Evolutionary conservation across 768 basidiomycete species (phyloP).

Genomic region (Mycena latifolia): DNA sequence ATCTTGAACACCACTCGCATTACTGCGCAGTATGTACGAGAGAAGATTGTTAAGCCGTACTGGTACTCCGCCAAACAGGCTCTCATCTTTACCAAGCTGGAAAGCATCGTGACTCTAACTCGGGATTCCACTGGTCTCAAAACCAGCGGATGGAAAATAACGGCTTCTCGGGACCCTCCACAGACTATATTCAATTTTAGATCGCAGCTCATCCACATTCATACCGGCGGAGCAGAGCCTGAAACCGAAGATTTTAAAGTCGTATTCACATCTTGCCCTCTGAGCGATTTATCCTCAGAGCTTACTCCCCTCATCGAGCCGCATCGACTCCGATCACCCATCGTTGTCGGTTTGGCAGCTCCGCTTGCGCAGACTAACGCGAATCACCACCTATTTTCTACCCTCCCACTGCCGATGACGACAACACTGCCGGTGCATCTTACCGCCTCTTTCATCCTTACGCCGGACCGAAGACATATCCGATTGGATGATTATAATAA

Average conservation of each 20-base stretch:
- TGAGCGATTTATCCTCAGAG: conserved; percentile 17
- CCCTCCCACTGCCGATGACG: conserved; percentile 54
- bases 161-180: conserved; percentile 35
- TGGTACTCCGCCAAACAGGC: conserved; percentile 47
- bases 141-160: conserved; percentile 40
- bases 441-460: conserved; percentile 59
- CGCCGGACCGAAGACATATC: conserved; percentile 59
- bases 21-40: conserved; percentile 37
- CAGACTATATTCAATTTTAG: conserved; percentile 29
- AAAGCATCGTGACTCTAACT: conserved; percentile 41
- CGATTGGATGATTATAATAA: conserved; percentile 52
- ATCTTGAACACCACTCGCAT: conserved; percentile 41
- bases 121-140: conserved; percentile 36
- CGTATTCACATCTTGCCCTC: conserved; percentile 14
- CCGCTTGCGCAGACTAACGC: conserved; percentile 24
- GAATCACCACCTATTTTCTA: conserved; percentile 54
- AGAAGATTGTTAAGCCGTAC: conserved; percentile 48
- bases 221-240: conserved; percentile 2
- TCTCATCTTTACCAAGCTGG: conserved; percentile 56
- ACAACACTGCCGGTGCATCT: conserved; percentile 60
- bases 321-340: conserved; percentile 46
- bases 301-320: conserved; percentile 24
- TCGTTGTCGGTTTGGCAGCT: conserved; percentile 49
- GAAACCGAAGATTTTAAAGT: conserved; percentile 29
- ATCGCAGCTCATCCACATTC: conserved; percentile 25